Base-by-base conservation (phyloP, 2,329 filamentous ascomycete genomes). In the Sporothrix dimorphospora region DNA sequence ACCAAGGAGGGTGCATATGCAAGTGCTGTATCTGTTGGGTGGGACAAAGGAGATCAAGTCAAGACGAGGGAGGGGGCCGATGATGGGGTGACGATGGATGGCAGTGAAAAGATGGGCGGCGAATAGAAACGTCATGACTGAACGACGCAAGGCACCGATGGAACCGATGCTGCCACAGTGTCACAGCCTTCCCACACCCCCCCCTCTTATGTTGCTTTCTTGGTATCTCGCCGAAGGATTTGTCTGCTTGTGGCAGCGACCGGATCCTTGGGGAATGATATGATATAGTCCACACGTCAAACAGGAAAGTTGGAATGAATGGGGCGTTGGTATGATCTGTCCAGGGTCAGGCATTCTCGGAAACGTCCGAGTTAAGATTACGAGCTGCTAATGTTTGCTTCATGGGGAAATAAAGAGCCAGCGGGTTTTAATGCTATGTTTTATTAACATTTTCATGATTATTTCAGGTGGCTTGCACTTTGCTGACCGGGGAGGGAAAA, bases 61-160 rank as follows among this genome's bases (percentile, higher is more conserved):
- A 40, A 40, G 14, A 4, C 19, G 30, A n/a, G 30, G 19, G 57
- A 40, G 3, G 57, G n/a, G n/a, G 12, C 30, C 16, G 9, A 57
- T 42, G 21, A 65, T 19, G 59, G 59, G 21, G 34, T 27, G 38
- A 45, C 21, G n/a, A 27, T 16, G 11, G 6, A 65, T 30, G 5
- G 16, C 16, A n/a, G n/a, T 40, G 16, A 3, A 27, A 30, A 57
- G 14, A 42, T 42, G 11, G 14, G 11, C 34, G 57, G 24, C 59
- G 59, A 65, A 65, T 45, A 42, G 21, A 12, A 63, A 16, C 9
- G 16, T 2, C 8, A 61, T 63, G 34, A 27, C 59, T 45, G 59
- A n/a, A 27, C 59, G 21, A 65, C 38, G 59, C 38, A 42, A 65
- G 59, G 59, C 59, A 65, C 59, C 38, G 38, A 45, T 65, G 59